A percentile compares a stretch with the other conserved stretches of the same genome.
Conservation (phyloP, 108 stramenopile genomes). For the Pseudonitzschia delicatissima region DNA sequence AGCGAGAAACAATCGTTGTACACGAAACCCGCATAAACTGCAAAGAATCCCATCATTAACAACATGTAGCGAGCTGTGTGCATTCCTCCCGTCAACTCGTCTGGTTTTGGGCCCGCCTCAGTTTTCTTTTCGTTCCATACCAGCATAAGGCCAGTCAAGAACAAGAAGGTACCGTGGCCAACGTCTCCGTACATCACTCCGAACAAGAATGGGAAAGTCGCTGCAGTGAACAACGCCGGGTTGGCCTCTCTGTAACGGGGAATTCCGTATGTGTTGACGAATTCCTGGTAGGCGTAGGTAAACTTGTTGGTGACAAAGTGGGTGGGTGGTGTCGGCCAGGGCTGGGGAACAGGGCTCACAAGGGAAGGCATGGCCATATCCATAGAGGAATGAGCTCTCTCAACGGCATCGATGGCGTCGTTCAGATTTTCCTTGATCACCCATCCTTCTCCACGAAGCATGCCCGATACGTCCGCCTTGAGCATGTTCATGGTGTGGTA, state of each 20-base stretch:
- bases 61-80: conserved; percentile 90
- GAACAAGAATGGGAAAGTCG: conserved; percentile 98
- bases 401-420: conserved; percentile 67
- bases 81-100: conserved; percentile 78
- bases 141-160: conserved; percentile 78
- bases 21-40: conserved; percentile 93
- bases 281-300: conserved; percentile 95
- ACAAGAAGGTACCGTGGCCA: conserved; percentile 91
- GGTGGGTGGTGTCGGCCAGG: conserved; percentile 95
- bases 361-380: conserved; percentile 83
- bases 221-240: conserved; percentile 97
- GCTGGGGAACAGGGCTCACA: conserved; percentile 78
- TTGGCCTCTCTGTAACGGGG: conserved; percentile 98
- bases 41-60: conserved; percentile 96
- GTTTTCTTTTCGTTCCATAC: conserved; percentile 77
- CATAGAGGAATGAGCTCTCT: conserved; percentile 85
- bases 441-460: conserved; percentile 98
- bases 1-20: conserved; percentile 99
- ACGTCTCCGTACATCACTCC: conserved; percentile 99
- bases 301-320: conserved; percentile 96
- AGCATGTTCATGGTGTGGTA: conserved; percentile 98
- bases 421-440: conserved; percentile 77
- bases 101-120: conserved; percentile 65
- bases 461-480: conserved; percentile 92
- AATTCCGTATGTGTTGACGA: conserved; percentile 99